phyloP scores from a whole-genome alignment of 192 early-diverging fungal genomes.

The Coemansia sp. region DNA sequence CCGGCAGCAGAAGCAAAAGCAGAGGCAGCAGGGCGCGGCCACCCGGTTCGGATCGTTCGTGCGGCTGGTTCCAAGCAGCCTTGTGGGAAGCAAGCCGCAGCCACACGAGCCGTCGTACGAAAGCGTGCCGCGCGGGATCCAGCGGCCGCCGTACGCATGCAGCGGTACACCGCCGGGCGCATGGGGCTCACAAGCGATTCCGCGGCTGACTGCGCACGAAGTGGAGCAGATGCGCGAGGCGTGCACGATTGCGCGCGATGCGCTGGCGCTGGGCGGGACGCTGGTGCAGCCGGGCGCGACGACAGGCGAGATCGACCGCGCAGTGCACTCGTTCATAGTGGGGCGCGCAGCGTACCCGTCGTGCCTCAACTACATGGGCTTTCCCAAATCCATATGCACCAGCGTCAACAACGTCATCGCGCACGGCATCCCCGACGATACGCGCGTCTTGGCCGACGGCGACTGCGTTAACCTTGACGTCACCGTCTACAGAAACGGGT shows the following conservation, averaged over 20 bases:
- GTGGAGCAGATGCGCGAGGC: conserved; percentile 55
- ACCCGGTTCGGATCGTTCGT: conserved; percentile 26
- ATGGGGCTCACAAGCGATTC: conserved; percentile 23
- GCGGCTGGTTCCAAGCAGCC: conserved; percentile 34
- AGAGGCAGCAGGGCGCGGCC: background rate
- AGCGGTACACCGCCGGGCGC: conserved; percentile 58
- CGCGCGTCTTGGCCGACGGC: conserved; percentile 62
- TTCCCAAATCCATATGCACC: conserved; percentile 77
- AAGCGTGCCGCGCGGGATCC: conserved; percentile 50
- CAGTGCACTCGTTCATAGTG: conserved; percentile 62
- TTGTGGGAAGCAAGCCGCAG: conserved; percentile 21
- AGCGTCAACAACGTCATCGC: conserved; percentile 85
- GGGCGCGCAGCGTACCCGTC: conserved; percentile 67
- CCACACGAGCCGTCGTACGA: conserved; percentile 30
- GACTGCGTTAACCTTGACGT: conserved; percentile 83
- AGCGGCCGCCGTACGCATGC: conserved; percentile 62
- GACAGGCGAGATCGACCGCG: conserved; percentile 57
- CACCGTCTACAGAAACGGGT: conserved; percentile 67
- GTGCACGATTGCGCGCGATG: conserved; percentile 60
- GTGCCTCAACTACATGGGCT: conserved; percentile 77
- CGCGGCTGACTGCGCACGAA: conserved; percentile 44
- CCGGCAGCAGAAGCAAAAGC: background rate
- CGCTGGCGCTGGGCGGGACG: conserved; percentile 58
- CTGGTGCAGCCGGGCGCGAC: conserved; percentile 57
- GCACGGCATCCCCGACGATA: conserved; percentile 66